A percentile compares a stretch with the other conserved stretches of the same genome.
These are phyloP conservation scores for Rhodotorula diobovata DNA, from an alignment of 768 basidiomycete species.

Conservation along the genomic window DNA sequence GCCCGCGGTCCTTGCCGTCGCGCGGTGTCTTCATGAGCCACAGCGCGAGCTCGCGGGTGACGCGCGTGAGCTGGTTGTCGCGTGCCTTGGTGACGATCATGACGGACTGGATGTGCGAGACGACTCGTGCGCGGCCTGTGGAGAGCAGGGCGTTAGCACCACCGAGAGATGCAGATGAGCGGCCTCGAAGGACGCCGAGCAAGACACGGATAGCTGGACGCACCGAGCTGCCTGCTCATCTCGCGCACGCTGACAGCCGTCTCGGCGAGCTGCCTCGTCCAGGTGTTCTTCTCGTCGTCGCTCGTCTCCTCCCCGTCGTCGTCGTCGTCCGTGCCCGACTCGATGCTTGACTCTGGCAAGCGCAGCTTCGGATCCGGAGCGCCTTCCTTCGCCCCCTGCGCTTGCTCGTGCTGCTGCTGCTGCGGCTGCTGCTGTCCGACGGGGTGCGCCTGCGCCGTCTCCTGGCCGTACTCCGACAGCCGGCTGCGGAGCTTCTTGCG, in stretches of 20 bases:
- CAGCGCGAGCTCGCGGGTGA: conserved; percentile 87
- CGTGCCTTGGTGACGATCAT: conserved; percentile 96
- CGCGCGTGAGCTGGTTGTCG: conserved; percentile 90
- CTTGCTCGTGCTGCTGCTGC: too few relatives aligned
- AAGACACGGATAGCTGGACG: conserved; percentile 36
- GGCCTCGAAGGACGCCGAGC: not conserved
- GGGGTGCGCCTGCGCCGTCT: not conserved
- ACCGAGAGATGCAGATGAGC: not conserved
- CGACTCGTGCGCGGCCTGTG: conserved; percentile 82
- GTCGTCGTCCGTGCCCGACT: not conserved
- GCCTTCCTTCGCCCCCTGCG: too few relatives aligned
- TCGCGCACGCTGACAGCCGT: conserved; percentile 95
- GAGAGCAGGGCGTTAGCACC: not conserved
- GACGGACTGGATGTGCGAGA: conserved; percentile 83
- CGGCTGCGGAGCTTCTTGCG: not conserved
- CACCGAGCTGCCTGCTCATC: conserved; percentile 97
- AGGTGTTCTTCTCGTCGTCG: conserved; percentile 53
- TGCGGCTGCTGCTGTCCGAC: not conserved
- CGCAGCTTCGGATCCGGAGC: conserved; percentile 32
- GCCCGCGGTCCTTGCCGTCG: conserved; percentile 60
- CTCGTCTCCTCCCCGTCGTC: not conserved
- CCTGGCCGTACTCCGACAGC: not conserved
- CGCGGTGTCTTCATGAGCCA: conserved; percentile 89
- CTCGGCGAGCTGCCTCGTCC: conserved; percentile 90
- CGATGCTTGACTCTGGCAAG: not conserved